Base-by-base conservation (phyloP, 129 eudicot species). In the Erigeron canadensis region DNA sequence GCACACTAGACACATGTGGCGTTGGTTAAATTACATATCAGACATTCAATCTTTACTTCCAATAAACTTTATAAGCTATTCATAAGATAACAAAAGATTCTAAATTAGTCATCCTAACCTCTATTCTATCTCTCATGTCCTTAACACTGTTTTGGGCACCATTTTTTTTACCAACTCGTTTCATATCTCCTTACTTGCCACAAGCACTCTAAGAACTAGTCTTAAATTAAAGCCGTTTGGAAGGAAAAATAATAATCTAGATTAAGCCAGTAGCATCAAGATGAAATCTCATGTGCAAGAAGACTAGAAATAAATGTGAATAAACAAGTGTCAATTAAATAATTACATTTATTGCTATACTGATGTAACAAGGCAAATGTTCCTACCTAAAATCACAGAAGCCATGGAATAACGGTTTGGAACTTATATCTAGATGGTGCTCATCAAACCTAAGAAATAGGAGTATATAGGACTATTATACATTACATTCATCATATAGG, bases 1-100 rank as follows among this genome's bases (percentile, higher is more conserved):
- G 85, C 95, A 86, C 88, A 87, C 96, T 86, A 91, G 85, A 84
- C 78, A 83, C 82, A 84, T 85, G 79, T 77, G 69, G 78, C 75
- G 40, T 63, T 63, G 40, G 68, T 63, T 63, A 9, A 63, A 8
- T 77, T 69, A 65, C 79, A 65, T 67, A 71, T 48, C 15, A 50
- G 70, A 59, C 63, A 56, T 63, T 81, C 54, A 75, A n/a, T 73
- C 41, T 60, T 41, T 38, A 60, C 44, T 6, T 10, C 17, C 15
- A 13, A 34, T 34, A 44, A 55, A 67, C 67, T 28, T 57, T 58
- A 55, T 71, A 21, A 46, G 65, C 16, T 76, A 61, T 67, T 63
- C 6, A 16, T 10, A 11, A 39, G 64, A 13, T 66, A n/a, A n/a
- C 53, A 23, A 16, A 65, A 23, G 7, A 41, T 23, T 8, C 40